phyloP scores from a whole-genome alignment of 1,284 basidiomycete genomes.

The Cryptococcus sp. region DNA sequence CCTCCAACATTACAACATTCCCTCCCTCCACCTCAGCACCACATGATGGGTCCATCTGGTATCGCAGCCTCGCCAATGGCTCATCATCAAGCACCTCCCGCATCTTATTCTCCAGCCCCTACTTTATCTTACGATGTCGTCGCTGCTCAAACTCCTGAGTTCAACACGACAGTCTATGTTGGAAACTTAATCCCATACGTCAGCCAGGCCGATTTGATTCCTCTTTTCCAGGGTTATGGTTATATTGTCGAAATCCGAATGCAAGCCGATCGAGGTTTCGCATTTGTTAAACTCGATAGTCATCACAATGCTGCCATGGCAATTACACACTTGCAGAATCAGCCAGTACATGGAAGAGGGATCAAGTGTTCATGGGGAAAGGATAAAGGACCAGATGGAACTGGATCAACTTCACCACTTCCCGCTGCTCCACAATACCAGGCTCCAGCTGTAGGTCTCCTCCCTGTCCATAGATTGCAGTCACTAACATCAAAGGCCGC shows the following conservation, averaged over 20 bases:
- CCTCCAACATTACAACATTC: neutral
- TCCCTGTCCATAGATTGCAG: too few relatives aligned
- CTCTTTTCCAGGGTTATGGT: conserved; percentile 87
- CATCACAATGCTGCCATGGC: conserved; percentile 97
- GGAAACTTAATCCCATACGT: conserved; percentile 95
- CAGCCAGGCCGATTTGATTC: conserved; percentile 91
- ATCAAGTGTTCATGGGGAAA: conserved; percentile 99
- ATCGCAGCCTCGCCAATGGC: neutral
- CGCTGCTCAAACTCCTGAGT: conserved; percentile 80
- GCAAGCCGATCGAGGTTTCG: conserved; percentile 96
- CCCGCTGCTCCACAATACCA: conserved; percentile 8
- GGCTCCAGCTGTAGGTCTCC: conserved; percentile 18
- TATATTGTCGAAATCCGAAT: conserved; percentile 97
- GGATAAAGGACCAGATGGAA: conserved; percentile 56
- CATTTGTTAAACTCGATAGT: conserved; percentile 95
- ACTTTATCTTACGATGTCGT: conserved; percentile 82
- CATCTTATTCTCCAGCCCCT: conserved; percentile 8
- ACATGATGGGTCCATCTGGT: conserved; percentile 6
- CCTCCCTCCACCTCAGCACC: conserved; percentile 3
- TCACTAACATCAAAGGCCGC: too few relatives aligned
- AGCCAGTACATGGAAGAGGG: conserved; percentile 89
- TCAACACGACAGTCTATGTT: conserved; percentile 95
- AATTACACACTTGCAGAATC: conserved; percentile 89
- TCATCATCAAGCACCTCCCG: conserved; percentile 6
- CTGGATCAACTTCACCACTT: conserved; percentile 1